phyloP scores from a whole-genome alignment of 108 stramenopile species.

The Nitzschia palea region DNA sequence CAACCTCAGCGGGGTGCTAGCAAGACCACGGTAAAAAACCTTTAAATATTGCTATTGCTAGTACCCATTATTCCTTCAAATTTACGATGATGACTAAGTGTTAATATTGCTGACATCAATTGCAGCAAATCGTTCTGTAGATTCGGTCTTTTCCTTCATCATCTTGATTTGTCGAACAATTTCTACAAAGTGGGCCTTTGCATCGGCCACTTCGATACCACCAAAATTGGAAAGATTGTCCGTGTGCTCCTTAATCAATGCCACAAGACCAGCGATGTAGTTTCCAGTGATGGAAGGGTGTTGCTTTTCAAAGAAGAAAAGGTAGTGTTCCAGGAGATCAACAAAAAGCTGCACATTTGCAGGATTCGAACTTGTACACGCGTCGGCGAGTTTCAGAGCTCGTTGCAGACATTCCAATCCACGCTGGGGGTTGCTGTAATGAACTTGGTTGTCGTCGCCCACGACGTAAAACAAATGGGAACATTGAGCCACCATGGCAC shows the following conservation, averaged over 20 bases:
- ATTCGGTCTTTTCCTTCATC: conserved; percentile 53
- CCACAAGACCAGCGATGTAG: conserved; percentile 86
- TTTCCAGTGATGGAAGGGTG: conserved; percentile 85
- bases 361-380: conserved; percentile 72
- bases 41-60: no score
- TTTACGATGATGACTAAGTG: conserved; percentile 8
- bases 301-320: conserved; percentile 92
- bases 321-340: conserved; percentile 93
- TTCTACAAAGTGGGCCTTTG: conserved; percentile 57
- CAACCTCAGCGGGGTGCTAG: no score
- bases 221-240: conserved; percentile 45
- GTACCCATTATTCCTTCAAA: no score
- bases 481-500: conserved; percentile 87
- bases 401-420: conserved; percentile 95
- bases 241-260: conserved; percentile 92
- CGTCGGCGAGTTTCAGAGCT: conserved; percentile 87
- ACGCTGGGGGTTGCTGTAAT: conserved; percentile 80
- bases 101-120: conserved; percentile 42
- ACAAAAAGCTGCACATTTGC: conserved; percentile 89
- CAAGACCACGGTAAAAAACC: no score
- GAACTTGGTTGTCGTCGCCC: conserved; percentile 8
- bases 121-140: conserved; percentile 59
- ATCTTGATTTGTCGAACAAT: conserved; percentile 55
- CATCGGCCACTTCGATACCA: conserved; percentile 41
- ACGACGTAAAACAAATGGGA: conserved; percentile 88